phyloP scores from a whole-genome alignment of 768 basidiomycete genomes.

The Tremella yokohamensis region DNA sequence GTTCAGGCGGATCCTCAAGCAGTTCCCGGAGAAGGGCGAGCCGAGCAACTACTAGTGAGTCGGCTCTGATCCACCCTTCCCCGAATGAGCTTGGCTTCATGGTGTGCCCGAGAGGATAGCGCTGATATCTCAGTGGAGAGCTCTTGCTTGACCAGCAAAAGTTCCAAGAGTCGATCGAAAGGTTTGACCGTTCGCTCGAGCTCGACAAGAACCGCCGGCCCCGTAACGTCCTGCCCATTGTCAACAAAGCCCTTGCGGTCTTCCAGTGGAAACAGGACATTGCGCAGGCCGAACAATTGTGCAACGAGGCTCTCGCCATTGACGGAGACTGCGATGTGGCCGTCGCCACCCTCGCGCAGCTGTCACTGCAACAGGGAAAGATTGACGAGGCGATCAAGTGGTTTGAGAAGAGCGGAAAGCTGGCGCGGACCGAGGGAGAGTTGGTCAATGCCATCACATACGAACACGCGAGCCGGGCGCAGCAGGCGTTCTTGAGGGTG shows the following conservation, averaged over 20 bases:
- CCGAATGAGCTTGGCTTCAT: background rate
- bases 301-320: constrained; percentile 77
- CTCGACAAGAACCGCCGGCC: constrained; percentile 65
- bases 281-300: constrained; percentile 67
- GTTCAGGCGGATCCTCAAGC: constrained; percentile 77
- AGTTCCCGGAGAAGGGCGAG: constrained; percentile 82
- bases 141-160: constrained; percentile 85
- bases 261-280: constrained; percentile 96
- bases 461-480: constrained; percentile 71
- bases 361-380: constrained; percentile 84
- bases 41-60: constrained; percentile 88
- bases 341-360: constrained; percentile 89
- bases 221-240: constrained; percentile 80
- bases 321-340: constrained; percentile 96
- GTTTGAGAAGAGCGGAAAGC: constrained; percentile 76
- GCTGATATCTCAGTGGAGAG: constrained; percentile 66
- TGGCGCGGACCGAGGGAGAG: constrained; percentile 88
- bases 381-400: constrained; percentile 78
- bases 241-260: constrained; percentile 94
- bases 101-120: constrained; percentile 10
- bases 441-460: constrained; percentile 55
- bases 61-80: background rate
- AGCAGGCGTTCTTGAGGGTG: constrained; percentile 69
- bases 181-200: constrained; percentile 87
- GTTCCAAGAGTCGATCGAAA: constrained; percentile 75